Base-by-base conservation (phyloP, 176 grass and related monocot species). In the Cenchrus purpureus region DNA sequence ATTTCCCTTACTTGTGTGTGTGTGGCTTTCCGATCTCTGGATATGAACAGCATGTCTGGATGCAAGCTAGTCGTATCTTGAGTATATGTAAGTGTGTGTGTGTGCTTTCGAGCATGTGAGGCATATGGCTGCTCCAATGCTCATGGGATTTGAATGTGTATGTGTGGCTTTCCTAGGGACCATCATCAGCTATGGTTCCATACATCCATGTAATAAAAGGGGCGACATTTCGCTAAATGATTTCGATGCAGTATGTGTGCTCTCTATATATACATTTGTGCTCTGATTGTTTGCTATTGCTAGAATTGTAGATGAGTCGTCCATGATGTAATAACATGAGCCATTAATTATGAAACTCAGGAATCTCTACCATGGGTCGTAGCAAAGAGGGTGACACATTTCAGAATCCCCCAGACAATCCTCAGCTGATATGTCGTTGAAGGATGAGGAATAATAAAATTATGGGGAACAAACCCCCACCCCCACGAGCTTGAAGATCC, bases 171-270 rank as follows among this genome's bases (percentile, higher is more conserved):
- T 84, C 59, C 58, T 75, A 7, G 55, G 59, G 40, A 66, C 53
- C 48, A 31, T 57, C 55, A 6, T 57, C 55, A 57, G 8, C 37
- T 61, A 72, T 68, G 13, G 44, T 83, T 74, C 73, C 46, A 84
- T 54, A 56, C 2, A 56, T 56, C 15, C 54, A 57, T 57, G 31
- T 84, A 83, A 22, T 83, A 83, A 83, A 32, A 32, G 31, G 31
- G 16, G 67, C 1, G 14, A 82, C 48, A 43, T 81, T 50, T 50
- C 59, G 10, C 68, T 25, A 12, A 20, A 46, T n/a, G n/a, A 71
- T 12, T 49, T 71, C 1, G 14, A 22, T 46, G 6, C 16, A 6
- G 16, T 57, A 57, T 7, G 54, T 57, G 54, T 57, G 54, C 34
- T 34, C 34, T 34, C 16, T 57, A 57, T 14, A 52, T 37, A 34